Base-by-base conservation (phyloP, 352 stramenopile genomes). In the Globisporangium solare region DNA sequence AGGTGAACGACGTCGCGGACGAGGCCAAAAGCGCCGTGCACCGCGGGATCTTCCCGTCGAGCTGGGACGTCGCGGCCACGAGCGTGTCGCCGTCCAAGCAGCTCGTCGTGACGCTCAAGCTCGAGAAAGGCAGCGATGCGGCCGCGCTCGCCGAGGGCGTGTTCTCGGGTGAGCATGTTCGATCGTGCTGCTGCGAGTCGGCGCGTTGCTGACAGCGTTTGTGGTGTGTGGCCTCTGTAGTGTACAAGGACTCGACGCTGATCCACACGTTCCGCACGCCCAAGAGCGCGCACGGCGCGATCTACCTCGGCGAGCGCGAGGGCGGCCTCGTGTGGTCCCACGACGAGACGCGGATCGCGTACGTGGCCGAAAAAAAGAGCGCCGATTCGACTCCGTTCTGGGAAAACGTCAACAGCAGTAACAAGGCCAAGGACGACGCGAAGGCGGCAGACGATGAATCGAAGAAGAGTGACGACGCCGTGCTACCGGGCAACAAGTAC, bases 261-360 rank as follows among this genome's bases (percentile, higher is more conserved):
- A 47, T 81, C 35, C 65, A 59, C 37, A 76, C 67, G 24, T 88
- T 88, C 58, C 84, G 80, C 47, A 74, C 79, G 14, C 74, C 79
- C 31, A 89, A 89, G 66, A 74, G 71, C n/a, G 60, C 86, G 14
- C 83, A 92, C 35, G 83, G 83, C 1, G 51, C 62, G 11, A 76
- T 92, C 59, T 92, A 92, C 64, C 63, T 79, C 4, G 79, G 78
- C 45, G 77, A 88, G 58, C 72, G 78, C 5, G 83, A 90, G 50
- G 86, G 86, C n/a, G 77, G 76, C 10, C 64, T 91, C 22, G 67
- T 70, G 11, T 95, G 83, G 83, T 89, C 76, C 11, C 59, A 86
- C 42, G 83, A 93, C 48, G 86, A 95, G 57, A 74, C 68, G 15
- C 69, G 52, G 2, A 71, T 95, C 48, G 81, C 69, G 31, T 95